These are phyloP conservation scores for Trapa incisa DNA, from an alignment of 345 rosid genomes.

Conservation along the genomic window DNA sequence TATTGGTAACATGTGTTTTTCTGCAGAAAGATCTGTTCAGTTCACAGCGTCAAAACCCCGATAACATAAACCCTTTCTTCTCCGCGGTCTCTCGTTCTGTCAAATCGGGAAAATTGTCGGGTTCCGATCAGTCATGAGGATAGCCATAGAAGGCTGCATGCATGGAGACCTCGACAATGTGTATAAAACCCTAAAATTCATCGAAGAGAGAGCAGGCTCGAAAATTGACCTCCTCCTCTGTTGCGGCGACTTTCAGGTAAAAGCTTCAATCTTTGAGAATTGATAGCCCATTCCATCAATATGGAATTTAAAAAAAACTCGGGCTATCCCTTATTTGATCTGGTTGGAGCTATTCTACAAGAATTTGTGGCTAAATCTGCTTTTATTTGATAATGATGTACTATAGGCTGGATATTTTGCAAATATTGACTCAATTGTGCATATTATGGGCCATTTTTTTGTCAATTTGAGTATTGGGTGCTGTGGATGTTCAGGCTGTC, in stretches of 20 bases:
- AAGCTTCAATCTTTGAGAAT: not conserved
- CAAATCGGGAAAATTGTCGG: not conserved
- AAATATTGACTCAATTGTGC: not conserved
- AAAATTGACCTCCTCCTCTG: constrained; percentile 90
- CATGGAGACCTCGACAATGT: constrained; percentile 91
- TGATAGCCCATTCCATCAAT: not conserved
- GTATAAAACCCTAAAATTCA: constrained; percentile 46
- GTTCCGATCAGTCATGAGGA: constrained; percentile 37
- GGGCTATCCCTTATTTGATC: not conserved
- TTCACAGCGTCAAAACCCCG: not conserved
- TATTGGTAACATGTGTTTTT: not conserved
- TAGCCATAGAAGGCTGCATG: constrained; percentile 96
- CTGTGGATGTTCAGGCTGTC: constrained; percentile 36
- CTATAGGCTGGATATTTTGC: not conserved
- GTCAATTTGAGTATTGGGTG: not conserved
- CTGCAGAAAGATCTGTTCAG: not conserved
- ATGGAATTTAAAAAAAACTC: not conserved
- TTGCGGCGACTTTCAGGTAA: constrained; percentile 89
- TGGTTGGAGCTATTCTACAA: too few species aligned
- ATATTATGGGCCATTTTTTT: not conserved
- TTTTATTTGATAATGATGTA: too few species aligned
- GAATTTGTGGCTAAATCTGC: too few species aligned
- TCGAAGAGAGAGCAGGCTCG: constrained; percentile 38
- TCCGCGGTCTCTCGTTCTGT: not conserved
- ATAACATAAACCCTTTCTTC: not conserved